These are phyloP conservation scores for Trichocladium antarcticum DNA, from an alignment of 495 filamentous ascomycete genomes.

Conservation along the genomic window DNA sequence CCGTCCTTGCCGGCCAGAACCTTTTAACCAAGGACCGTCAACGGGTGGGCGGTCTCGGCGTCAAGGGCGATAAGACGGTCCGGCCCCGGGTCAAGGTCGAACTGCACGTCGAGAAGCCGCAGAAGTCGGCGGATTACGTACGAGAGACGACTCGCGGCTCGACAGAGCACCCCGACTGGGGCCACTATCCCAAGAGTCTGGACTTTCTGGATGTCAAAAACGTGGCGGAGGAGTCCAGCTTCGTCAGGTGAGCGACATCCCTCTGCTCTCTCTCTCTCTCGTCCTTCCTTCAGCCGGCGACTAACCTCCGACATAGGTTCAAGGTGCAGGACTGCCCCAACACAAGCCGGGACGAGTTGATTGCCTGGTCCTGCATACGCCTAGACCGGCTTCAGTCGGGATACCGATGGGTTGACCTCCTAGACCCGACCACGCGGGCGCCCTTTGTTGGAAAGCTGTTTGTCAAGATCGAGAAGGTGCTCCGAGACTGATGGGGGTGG, in stretches of 20 bases:
- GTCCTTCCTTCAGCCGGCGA: neutral
- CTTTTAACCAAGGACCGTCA: constrained; percentile 26
- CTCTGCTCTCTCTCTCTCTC: neutral
- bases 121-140: constrained; percentile 26
- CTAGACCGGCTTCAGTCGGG: constrained; percentile 71
- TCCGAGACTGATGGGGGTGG: constrained; percentile 9
- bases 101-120: constrained; percentile 59
- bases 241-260: constrained; percentile 33
- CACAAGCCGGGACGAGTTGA: constrained; percentile 48
- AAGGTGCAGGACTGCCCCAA: constrained; percentile 60
- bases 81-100: constrained; percentile 57
- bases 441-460: constrained; percentile 53
- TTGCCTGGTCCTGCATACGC: constrained; percentile 81
- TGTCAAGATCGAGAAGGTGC: constrained; percentile 46
- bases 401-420: constrained; percentile 62
- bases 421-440: constrained; percentile 37
- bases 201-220: constrained; percentile 31
- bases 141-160: constrained; percentile 24
- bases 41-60: constrained; percentile 16
- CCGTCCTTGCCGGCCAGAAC: constrained; percentile 35
- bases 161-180: constrained; percentile 37
- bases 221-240: constrained; percentile 37
- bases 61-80: constrained; percentile 21
- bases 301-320: constrained; percentile 41
- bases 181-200: constrained; percentile 18